These are phyloP conservation scores for Hypomontagnella monticulosa DNA, from an alignment of 495 filamentous ascomycete species.

Conservation along the genomic window DNA sequence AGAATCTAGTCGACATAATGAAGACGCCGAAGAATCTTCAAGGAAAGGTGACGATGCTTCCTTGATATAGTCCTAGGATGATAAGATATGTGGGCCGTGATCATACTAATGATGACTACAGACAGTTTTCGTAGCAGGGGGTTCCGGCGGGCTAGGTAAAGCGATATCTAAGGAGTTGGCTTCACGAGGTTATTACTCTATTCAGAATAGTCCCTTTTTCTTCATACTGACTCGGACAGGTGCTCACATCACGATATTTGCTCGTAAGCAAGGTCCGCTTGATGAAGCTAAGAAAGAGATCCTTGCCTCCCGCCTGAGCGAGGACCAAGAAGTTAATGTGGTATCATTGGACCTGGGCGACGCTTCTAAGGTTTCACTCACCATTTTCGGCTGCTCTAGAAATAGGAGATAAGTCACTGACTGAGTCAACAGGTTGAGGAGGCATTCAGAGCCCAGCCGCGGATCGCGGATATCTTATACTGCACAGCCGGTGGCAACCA, in stretches of 20 bases:
- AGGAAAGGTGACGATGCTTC: slow-evolving; percentile 20
- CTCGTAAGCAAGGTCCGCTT: slow-evolving; percentile 32
- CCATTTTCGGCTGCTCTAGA: not conserved
- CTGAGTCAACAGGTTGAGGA: slow-evolving; percentile 18
- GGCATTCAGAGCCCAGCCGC: slow-evolving; percentile 35
- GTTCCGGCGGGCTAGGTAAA: slow-evolving; percentile 44
- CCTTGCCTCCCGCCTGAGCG: slow-evolving; percentile 11
- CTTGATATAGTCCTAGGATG: not conserved
- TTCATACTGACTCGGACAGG: slow-evolving; percentile 19
- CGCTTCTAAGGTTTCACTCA: slow-evolving; percentile 20
- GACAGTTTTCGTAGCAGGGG: slow-evolving; percentile 46
- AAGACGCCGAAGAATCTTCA: slow-evolving; percentile 9
- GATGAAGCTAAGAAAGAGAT: slow-evolving; percentile 42
- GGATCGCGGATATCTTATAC: slow-evolving; percentile 45
- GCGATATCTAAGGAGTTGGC: slow-evolving; percentile 44
- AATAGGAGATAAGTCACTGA: slow-evolving; percentile 3
- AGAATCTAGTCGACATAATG: slow-evolving; percentile 7
- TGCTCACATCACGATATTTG: slow-evolving; percentile 42
- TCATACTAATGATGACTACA: slow-evolving; percentile 15
- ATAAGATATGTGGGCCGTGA: not conserved
- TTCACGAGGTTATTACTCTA: slow-evolving; percentile 28
- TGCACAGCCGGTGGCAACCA: slow-evolving; percentile 51
- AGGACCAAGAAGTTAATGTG: slow-evolving; percentile 27
- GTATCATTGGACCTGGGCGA: slow-evolving; percentile 39
- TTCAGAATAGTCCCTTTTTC: not conserved